Conservation (phyloP, 2,329 filamentous ascomycete genomes). For the Leptographium lundbergii region DNA sequence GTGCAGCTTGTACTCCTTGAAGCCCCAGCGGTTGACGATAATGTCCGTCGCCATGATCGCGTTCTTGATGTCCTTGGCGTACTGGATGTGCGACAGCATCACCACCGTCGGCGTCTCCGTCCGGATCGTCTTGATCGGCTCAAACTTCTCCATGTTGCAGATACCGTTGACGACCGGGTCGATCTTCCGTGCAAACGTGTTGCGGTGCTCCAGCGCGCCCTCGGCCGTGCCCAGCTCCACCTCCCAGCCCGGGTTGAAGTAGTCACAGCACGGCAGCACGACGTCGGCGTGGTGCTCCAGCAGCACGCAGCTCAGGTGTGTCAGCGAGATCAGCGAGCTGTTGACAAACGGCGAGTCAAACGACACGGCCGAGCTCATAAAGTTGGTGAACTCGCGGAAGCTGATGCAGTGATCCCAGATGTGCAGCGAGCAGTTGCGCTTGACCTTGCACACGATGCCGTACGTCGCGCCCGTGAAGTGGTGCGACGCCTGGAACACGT, state of each 20-base stretch:
- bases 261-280: conserved; percentile 34
- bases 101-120: conserved; percentile 47
- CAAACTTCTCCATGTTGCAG: conserved; percentile 49
- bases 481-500: conserved; percentile 44
- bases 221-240: conserved; percentile 41
- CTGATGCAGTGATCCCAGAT: conserved; percentile 47
- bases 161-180: conserved; percentile 55
- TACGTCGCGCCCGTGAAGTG: conserved; percentile 43
- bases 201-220: conserved; percentile 36
- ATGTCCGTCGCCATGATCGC: conserved; percentile 51
- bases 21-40: conserved; percentile 54
- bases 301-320: conserved; percentile 10
- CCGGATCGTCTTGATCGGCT: conserved; percentile 45
- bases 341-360: conserved; percentile 12
- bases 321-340: conserved; percentile 13
- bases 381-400: conserved; percentile 38
- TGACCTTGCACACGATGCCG: conserved; percentile 43
- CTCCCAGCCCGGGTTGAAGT: conserved; percentile 48
- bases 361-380: conserved; percentile 14
- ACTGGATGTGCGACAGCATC: conserved; percentile 51
- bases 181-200: conserved; percentile 42
- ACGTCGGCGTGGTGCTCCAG: conserved; percentile 39
- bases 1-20: conserved; percentile 48
- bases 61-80: conserved; percentile 51
- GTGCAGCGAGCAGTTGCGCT: conserved; percentile 38